Evolutionary conservation across 805 yeast species (phyloP), one percentile per base, ranked within the genome.

Genomic region (Metschnikowia lunata): DNA sequence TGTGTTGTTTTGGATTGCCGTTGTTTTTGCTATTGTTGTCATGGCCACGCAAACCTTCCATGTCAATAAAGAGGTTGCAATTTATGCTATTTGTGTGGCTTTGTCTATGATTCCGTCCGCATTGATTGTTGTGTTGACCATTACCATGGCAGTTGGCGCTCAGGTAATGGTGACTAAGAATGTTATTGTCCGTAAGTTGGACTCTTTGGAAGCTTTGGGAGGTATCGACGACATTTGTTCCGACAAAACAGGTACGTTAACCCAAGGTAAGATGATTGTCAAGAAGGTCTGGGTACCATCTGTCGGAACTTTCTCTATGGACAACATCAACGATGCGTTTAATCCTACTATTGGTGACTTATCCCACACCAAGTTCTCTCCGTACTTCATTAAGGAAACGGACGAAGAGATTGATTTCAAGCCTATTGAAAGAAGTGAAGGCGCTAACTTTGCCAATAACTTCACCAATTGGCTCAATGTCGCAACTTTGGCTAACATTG

Each of bases 21-120:
- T 88, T n/a, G 53, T 88, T 1, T 83, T 87, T 58, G 96, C 96
- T 1, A 81, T 88, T 45, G 79, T 88, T 14, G 95, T 86, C 4
- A 84, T 88, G 95, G 95, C 82, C 2, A 79, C 93, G 8, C 95
- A 88, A 64, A 76, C 76, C 48, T 81, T 87, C 63, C 57, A 68
- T 10, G 95, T 88, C n/a, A 81, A 79, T 52, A 78, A 74, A 45
- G 88, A 87, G 54, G 93, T 88, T 31, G 95, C 95, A 11, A 81
- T 88, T 39, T 88, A 88, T 59, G 96, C 96, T 26, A 83, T 88
- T 57, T 88, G 95, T 67, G 90, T 85, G 38, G 86, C 85, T 0
- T 67, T 85, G 38, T 80, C 90, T 6, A 85, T 85, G 88, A 85
- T 85, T 51, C 93, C 93, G 3, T 84, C 89, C 3, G 82, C 90